phyloP scores from a whole-genome alignment of 1,284 basidiomycete genomes.

The Pseudozyma sp. region DNA sequence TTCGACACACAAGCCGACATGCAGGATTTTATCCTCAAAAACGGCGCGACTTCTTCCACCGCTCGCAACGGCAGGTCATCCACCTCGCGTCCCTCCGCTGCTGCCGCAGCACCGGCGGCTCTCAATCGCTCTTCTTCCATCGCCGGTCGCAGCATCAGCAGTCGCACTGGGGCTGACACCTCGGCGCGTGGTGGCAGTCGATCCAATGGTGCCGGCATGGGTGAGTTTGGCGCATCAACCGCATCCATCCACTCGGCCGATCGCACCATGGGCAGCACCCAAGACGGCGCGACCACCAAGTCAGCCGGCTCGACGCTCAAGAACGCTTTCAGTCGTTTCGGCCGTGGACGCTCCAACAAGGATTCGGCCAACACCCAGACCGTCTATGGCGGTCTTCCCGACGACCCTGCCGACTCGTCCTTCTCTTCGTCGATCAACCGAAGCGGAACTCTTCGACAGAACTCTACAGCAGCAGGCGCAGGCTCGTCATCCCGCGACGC shows the following conservation, averaged over 20 bases:
- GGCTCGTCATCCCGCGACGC: slow-evolving; percentile 25
- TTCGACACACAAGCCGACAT: slow-evolving; percentile 63
- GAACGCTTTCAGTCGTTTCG: slow-evolving; percentile 58
- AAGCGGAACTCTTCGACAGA: slow-evolving; percentile 38
- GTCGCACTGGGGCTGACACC: slow-evolving; percentile 29
- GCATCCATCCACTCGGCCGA: slow-evolving; percentile 53
- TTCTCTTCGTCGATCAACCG: slow-evolving; percentile 35
- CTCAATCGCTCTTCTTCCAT: slow-evolving; percentile 33
- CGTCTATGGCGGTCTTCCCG: slow-evolving; percentile 48
- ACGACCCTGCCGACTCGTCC: slow-evolving; percentile 41
- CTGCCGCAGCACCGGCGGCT: not conserved
- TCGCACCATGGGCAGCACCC: slow-evolving; percentile 24
- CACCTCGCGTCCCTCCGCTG: slow-evolving; percentile 11
- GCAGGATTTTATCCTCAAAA: slow-evolving; percentile 59
- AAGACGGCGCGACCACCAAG: slow-evolving; percentile 34
- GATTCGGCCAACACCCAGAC: slow-evolving; percentile 47
- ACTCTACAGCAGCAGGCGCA: slow-evolving; percentile 17
- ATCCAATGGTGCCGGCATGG: slow-evolving; percentile 38
- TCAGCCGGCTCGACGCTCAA: slow-evolving; percentile 53
- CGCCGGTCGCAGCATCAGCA: slow-evolving; percentile 47
- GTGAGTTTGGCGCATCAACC: slow-evolving; percentile 52
- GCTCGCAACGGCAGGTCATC: slow-evolving; percentile 26
- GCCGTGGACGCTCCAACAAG: slow-evolving; percentile 50
- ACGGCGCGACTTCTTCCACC: slow-evolving; percentile 19
- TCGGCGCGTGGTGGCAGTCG: slow-evolving; percentile 17